Conservation (phyloP, 2,329 filamentous ascomycete genomes). For the Neodidymelliopsis sp. region DNA sequence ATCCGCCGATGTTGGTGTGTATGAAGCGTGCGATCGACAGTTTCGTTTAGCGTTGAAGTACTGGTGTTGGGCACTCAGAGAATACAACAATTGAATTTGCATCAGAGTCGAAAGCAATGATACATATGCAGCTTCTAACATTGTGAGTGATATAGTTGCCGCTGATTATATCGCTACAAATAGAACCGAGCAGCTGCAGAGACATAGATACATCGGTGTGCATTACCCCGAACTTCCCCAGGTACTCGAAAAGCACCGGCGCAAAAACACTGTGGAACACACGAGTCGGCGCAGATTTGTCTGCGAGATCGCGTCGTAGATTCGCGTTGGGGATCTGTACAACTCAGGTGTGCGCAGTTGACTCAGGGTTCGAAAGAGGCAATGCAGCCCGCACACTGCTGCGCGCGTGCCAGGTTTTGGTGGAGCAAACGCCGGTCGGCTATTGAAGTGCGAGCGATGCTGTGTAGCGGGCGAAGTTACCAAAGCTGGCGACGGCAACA, state of each 20-base stretch:
- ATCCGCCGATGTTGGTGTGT: constrained; percentile 9
- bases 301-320: neutral
- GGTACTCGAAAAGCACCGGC: neutral
- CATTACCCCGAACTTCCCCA: constrained; percentile 10
- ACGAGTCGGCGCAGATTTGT: neutral
- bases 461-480: constrained; percentile 28
- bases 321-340: neutral
- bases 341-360: neutral
- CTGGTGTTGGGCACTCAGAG: neutral
- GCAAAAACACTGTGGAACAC: constrained; percentile 1
- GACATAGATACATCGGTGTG: constrained; percentile 12
- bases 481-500: constrained; percentile 20
- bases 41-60: constrained; percentile 1
- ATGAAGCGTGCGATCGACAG: constrained; percentile 6
- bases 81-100: constrained; percentile 1
- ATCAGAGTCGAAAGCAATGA: neutral
- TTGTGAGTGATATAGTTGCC: neutral
- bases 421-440: constrained; percentile 38
- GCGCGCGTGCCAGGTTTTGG: constrained; percentile 15
- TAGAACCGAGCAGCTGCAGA: constrained; percentile 11
- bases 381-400: constrained; percentile 27
- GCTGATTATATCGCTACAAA: constrained; percentile 14
- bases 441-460: constrained; percentile 20
- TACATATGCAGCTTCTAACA: neutral
- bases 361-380: constrained; percentile 20